phyloP scores from a whole-genome alignment of 2,329 filamentous ascomycete species.

The Colletotrichum sansevieriae region DNA sequence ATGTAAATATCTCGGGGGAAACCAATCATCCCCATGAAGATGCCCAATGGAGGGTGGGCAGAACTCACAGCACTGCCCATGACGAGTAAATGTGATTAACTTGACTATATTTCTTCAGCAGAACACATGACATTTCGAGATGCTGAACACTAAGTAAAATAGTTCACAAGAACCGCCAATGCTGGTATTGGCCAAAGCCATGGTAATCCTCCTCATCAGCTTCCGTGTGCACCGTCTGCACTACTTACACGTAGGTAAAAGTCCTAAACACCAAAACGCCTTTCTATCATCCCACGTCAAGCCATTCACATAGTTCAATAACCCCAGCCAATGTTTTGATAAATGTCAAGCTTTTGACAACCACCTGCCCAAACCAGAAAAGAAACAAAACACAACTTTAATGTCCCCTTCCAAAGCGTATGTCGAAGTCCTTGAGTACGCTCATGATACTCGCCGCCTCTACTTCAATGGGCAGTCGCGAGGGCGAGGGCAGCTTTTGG shows the following conservation, averaged over 20 bases:
- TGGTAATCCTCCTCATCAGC: background rate
- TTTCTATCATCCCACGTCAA: constrained; percentile 14
- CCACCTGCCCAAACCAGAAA: background rate
- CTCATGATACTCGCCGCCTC: constrained; percentile 89
- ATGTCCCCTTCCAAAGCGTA: constrained; percentile 70
- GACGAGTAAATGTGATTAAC: background rate
- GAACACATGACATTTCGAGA: background rate
- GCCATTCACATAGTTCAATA: constrained; percentile 11
- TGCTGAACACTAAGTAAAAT: background rate
- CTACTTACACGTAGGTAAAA: background rate
- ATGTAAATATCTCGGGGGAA: too few species aligned
- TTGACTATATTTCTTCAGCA: background rate
- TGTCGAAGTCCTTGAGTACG: constrained; percentile 84
- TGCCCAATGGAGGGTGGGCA: too few species aligned
- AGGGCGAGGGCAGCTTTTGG: constrained; percentile 48
- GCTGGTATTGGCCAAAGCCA: constrained; percentile 11
- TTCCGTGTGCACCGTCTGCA: background rate
- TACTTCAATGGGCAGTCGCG: constrained; percentile 76
- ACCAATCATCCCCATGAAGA: too few species aligned
- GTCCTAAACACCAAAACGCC: constrained; percentile 1
- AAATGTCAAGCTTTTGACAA: constrained; percentile 23
- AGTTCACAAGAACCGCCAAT: background rate
- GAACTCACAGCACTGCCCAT: too few species aligned
- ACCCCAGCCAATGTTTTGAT: background rate
- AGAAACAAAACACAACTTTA: background rate